Evolutionary conservation across 78 protist species (phyloP), one percentile per base, ranked within the genome.

Genomic region (Trichosphaerium sp.): DNA sequence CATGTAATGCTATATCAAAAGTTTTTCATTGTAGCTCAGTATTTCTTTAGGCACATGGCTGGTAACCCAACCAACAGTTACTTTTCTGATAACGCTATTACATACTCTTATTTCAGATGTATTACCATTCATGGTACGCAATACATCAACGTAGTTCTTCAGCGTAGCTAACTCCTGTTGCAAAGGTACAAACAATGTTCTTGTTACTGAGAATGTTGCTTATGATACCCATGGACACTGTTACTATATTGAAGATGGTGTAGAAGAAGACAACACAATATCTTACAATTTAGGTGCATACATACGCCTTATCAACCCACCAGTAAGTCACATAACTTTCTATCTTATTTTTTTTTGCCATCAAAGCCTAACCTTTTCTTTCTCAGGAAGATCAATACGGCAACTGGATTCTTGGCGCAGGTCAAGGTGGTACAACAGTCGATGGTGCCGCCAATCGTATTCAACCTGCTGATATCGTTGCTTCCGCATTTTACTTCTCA

Each of bases 391-490:
- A n/a, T n/a, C n/a, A n/a, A n/a, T n/a, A n/a, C n/a, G n/a, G n/a
- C n/a, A 44, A 21, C 51, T 18, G 51, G 10, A 34, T 6, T 34
- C 10, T 35, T 10, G 11, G 43, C 6, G 6, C 11, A 12, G 32
- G 28, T 38, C 65, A 68, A 32, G 43, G 18, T 10, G 87, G 87
- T 43, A 63, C 73, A 55, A 38, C 31, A 2, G 37, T 78, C 49
- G 8, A n/a, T 28, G 48, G 74, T 47, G 23, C 28, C 41, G 67
- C 11, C 4, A 7, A 7, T 7, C 47, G 73, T 11, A 59, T 54
- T 1, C 83, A 82, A 51, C 90, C 90, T 3, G 85, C 90, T 12
- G 90, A 71, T 34, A 23, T 28, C 5, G 55, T 82, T n/a, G 91
- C 91, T 21, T 54, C 80, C 4, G 67, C 75, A 4, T 86, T 62